Evolutionary conservation across 2,329 filamentous ascomycete species (phyloP).

Genomic region (Aspergillus persii): DNA sequence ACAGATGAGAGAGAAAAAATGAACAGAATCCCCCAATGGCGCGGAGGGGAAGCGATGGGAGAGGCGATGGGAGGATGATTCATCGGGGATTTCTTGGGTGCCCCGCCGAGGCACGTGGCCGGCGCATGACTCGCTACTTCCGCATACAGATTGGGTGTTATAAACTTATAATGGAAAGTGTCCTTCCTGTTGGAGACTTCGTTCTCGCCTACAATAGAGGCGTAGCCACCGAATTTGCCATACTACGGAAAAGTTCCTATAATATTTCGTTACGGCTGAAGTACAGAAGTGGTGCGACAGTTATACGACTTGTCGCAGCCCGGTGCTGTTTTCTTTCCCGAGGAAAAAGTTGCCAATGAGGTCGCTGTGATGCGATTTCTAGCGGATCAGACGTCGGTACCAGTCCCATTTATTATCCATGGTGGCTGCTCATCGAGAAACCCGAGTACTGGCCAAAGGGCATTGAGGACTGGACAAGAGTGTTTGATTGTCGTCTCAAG

Average conservation of each 20-base stretch:
- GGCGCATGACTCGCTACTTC: not conserved
- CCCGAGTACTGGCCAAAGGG: no score
- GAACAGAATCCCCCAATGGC: not conserved
- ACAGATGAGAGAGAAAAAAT: not conserved
- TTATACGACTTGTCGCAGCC: constrained; percentile 23
- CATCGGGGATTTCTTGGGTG: constrained; percentile 14
- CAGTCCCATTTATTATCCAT: constrained; percentile 4
- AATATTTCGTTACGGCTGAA: constrained; percentile 23
- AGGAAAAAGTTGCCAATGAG: no score
- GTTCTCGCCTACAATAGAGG: no score
- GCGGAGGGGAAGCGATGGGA: not conserved
- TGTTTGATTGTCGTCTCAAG: no score
- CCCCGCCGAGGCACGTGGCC: constrained; percentile 1
- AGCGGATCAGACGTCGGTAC: no score
- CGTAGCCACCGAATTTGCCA: not conserved
- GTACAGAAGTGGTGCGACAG: constrained; percentile 12
- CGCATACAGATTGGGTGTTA: no score
- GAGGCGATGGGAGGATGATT: constrained; percentile 10
- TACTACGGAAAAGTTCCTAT: constrained; percentile 14
- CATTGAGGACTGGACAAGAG: no score
- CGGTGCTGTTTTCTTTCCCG: constrained; percentile 19
- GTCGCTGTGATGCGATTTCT: no score
- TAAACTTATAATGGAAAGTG: no score
- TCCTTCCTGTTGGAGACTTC: no score
- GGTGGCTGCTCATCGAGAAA: no score